A percentile compares a stretch with the other conserved stretches of the same genome.
phyloP scores from a whole-genome alignment of 2,329 filamentous ascomycete genomes.

The Amauroascus verrucosus region DNA sequence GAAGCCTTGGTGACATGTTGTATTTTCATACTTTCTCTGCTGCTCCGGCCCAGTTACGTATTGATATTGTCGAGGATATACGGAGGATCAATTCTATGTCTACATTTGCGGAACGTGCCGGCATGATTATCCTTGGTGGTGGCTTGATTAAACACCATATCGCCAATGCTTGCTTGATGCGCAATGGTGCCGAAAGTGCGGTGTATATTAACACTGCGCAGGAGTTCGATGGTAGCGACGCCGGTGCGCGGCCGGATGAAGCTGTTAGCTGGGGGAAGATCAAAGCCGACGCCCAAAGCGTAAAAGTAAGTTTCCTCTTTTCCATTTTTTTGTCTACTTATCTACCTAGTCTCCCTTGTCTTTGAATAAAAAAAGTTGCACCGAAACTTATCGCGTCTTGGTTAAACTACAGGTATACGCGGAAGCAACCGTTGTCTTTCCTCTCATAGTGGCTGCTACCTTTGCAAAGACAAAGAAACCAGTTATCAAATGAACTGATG shows the following conservation, averaged over 20 bases:
- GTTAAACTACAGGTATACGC: conserved; percentile 44
- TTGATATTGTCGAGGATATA: conserved; percentile 92
- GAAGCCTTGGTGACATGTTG: conserved; percentile 92
- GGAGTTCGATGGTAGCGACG: conserved; percentile 95
- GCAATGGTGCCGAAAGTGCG: conserved; percentile 91
- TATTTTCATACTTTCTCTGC: conserved; percentile 96
- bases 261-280: conserved; percentile 99
- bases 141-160: conserved; percentile 98
- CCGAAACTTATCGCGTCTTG: neutral
- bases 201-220: conserved; percentile 97
- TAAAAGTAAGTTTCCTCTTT: conserved; percentile 58
- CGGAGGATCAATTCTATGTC: conserved; percentile 85
- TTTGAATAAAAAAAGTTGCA: no score
- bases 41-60: conserved; percentile 66
- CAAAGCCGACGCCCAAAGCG: conserved; percentile 72
- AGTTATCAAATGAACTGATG: conserved; percentile 1
- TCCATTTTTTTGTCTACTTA: neutral
- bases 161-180: conserved; percentile 93
- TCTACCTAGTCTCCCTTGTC: no score
- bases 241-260: conserved; percentile 87
- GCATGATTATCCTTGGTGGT: conserved; percentile 91
- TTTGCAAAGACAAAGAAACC: conserved; percentile 46
- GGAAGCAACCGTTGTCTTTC: conserved; percentile 58
- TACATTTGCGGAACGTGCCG: conserved; percentile 73
- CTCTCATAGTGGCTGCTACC: conserved; percentile 56